A percentile compares a stretch with the other conserved stretches of the same genome.
These are phyloP conservation scores for Quercus ilex DNA, from an alignment of 306 rosid genomes.

Conservation along the genomic window DNA sequence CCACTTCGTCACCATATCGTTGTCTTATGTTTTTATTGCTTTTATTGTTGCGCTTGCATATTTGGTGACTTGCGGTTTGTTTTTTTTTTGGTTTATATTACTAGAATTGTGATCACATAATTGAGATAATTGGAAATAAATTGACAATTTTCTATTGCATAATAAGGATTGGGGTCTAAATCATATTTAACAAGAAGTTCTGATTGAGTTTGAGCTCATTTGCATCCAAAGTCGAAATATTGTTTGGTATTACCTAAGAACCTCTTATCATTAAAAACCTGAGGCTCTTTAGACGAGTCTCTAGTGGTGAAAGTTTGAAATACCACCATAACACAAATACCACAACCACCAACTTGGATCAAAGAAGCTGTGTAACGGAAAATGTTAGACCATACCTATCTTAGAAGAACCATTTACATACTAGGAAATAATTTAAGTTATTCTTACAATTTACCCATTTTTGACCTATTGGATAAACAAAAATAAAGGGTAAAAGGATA, in stretches of 20 bases:
- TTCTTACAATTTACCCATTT: not conserved
- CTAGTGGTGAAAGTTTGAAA: not conserved
- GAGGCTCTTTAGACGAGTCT: not conserved
- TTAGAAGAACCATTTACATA: not conserved
- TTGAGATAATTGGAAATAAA: too few relatives aligned
- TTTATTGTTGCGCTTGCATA: too few relatives aligned
- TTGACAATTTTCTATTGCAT: too few relatives aligned
- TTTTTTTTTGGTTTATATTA: too few relatives aligned
- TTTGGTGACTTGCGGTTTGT: too few relatives aligned
- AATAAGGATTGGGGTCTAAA: too few relatives aligned
- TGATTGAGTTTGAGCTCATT: too few relatives aligned
- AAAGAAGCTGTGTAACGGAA: not conserved
- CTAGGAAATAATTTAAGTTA: not conserved
- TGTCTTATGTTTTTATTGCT: too few relatives aligned
- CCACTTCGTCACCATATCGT: too few relatives aligned
- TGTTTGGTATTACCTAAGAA: not conserved
- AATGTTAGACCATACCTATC: not conserved
- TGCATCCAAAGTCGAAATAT: not conserved
- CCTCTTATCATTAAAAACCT: not conserved
- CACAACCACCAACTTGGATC: not conserved
- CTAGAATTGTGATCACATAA: too few relatives aligned
- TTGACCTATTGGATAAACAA: not conserved
- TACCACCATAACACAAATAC: not conserved
- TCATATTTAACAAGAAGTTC: too few relatives aligned
- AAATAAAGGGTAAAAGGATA: not conserved